These are phyloP conservation scores for Amylostereum areolatum DNA, from an alignment of 1,284 basidiomycete genomes.

Conservation along the genomic window DNA sequence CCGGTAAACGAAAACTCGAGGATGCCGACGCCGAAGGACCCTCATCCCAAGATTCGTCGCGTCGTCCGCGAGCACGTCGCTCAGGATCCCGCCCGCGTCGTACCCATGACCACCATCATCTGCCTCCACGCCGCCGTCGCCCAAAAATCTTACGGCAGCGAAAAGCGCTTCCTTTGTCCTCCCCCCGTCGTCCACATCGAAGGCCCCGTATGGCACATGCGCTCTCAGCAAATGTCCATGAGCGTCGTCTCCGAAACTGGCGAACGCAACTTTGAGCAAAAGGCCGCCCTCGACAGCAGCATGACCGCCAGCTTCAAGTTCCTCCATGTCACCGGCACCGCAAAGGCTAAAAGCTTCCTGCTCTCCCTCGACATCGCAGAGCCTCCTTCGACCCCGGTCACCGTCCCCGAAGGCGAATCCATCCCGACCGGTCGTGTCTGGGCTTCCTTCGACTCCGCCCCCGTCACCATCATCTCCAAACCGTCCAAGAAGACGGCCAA, in stretches of 20 bases:
- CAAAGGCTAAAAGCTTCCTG: constrained; percentile 86
- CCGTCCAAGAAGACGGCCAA: constrained; percentile 96
- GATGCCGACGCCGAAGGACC: constrained; percentile 62
- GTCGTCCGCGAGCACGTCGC: constrained; percentile 74
- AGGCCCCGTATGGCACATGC: constrained; percentile 77
- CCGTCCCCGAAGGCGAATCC: constrained; percentile 44
- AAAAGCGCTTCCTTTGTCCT: constrained; percentile 88
- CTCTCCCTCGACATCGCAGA: constrained; percentile 79
- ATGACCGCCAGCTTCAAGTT: constrained; percentile 88
- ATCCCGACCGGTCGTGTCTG: constrained; percentile 62
- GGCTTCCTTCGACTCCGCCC: constrained; percentile 88
- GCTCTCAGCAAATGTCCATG: constrained; percentile 77
- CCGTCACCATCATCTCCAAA: constrained; percentile 93
- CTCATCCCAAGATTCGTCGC: constrained; percentile 73
- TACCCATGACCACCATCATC: constrained; percentile 85
- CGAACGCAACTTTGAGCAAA: constrained; percentile 77
- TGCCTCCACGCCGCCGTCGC: constrained; percentile 86
- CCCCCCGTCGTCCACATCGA: constrained; percentile 86
- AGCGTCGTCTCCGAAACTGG: constrained; percentile 80
- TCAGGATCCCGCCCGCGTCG: constrained; percentile 62
- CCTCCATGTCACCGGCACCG: constrained; percentile 82
- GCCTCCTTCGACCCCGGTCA: constrained; percentile 36
- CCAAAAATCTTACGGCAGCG: constrained; percentile 88
- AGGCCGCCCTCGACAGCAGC: constrained; percentile 71
- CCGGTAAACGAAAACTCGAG: constrained; percentile 70